A percentile compares a stretch with the other conserved stretches of the same genome.
phyloP scores from a whole-genome alignment of 2,329 filamentous ascomycete genomes.

The Apiospora aurea region DNA sequence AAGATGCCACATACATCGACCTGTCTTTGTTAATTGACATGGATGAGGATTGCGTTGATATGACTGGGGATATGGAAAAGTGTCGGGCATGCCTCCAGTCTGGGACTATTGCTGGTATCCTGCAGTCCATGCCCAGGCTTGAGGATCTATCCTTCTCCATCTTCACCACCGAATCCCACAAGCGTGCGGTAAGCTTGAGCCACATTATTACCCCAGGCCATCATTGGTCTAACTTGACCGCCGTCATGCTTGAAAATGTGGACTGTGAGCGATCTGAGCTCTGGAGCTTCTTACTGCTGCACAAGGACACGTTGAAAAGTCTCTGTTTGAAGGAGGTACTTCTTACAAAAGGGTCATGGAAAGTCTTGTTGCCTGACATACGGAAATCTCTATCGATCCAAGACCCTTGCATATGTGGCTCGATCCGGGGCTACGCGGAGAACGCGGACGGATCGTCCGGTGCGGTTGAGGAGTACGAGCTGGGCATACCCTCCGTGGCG shows the following conservation, averaged over 20 bases:
- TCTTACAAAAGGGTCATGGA: slow-evolving; percentile 19
- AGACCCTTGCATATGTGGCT: slow-evolving; percentile 1
- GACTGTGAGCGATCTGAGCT: not conserved
- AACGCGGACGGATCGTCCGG: not conserved
- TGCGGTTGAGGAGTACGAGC: not conserved
- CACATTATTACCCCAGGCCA: not conserved
- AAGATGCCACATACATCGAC: not conserved
- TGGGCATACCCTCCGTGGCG: fast-evolving
- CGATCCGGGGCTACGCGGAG: not conserved
- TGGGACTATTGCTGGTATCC: not conserved
- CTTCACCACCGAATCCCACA: not conserved
- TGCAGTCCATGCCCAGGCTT: not conserved
- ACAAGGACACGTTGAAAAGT: not conserved
- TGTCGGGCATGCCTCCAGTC: not conserved
- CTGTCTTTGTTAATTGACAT: not conserved
- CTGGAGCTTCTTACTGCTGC: slow-evolving; percentile 2
- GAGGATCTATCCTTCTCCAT: not conserved
- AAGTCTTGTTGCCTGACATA: not conserved
- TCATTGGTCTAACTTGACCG: not conserved
- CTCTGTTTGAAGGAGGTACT: not conserved
- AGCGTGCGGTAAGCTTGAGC: not conserved
- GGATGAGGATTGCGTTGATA: not conserved
- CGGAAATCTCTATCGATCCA: not conserved
- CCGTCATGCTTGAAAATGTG: not conserved
- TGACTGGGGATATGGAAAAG: not conserved